Evolutionary conservation across 1,284 basidiomycete species (phyloP).

Genomic region (Abortiporus biennis): DNA sequence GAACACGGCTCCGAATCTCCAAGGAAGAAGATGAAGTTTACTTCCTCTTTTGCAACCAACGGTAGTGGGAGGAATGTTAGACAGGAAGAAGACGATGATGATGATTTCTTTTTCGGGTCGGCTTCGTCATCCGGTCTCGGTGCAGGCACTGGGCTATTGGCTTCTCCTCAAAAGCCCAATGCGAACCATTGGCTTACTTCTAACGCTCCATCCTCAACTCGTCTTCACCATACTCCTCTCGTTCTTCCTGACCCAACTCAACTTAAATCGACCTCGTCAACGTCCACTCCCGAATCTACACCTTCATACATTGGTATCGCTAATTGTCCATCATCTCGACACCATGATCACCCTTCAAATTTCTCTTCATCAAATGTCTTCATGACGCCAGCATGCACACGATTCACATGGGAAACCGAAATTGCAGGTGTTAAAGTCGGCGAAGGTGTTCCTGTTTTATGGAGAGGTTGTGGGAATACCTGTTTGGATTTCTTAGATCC

Average conservation of each 20-base stretch:
- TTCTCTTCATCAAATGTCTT: conserved; percentile 31
- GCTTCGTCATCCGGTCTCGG: too few species aligned
- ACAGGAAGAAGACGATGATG: too few species aligned
- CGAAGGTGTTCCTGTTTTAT: conserved; percentile 53
- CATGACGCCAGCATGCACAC: conserved; percentile 52
- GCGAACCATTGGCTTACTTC: too few species aligned
- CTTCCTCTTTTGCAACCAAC: neutral
- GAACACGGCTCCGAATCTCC: conserved; percentile 4
- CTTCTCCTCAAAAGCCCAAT: neutral
- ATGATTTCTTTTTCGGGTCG: too few species aligned
- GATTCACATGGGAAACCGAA: conserved; percentile 56
- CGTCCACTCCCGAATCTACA: too few species aligned
- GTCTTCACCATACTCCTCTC: neutral
- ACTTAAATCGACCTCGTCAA: conserved; percentile 12
- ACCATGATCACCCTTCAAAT: too few species aligned
- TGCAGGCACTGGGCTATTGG: too few species aligned
- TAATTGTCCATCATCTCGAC: conserved; percentile 48
- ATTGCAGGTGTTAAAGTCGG: conserved; percentile 50
- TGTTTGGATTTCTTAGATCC: conserved; percentile 52
- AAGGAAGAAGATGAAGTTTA: conserved; percentile 1
- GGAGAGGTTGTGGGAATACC: conserved; percentile 59
- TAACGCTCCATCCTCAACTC: neutral
- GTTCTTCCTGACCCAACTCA: neutral
- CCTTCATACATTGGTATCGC: too few species aligned
- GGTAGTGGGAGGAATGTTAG: too few species aligned